phyloP scores from a whole-genome alignment of 2,329 filamentous ascomycete genomes.

The Curvularia sp. region DNA sequence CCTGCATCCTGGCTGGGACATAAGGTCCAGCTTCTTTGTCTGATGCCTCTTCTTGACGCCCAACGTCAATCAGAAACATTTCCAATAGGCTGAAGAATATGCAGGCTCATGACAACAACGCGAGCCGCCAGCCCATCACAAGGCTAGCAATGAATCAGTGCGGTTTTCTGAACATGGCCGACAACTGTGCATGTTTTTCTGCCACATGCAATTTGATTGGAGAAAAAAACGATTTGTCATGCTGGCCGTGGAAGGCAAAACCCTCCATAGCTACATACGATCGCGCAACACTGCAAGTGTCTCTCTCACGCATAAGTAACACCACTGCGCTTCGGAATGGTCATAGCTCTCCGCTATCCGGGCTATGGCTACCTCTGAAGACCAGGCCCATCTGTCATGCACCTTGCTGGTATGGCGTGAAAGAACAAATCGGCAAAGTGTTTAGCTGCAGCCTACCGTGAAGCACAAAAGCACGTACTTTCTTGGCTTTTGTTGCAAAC shows the following conservation, averaged over 20 bases:
- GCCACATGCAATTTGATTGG: not conserved
- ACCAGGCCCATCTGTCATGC: slow-evolving; percentile 22
- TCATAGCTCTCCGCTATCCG: slow-evolving; percentile 15
- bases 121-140: slow-evolving; percentile 3
- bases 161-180: not conserved
- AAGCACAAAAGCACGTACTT: slow-evolving; percentile 43
- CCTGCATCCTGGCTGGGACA: slow-evolving; percentile 33
- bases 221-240: slow-evolving; percentile 1
- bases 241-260: not conserved
- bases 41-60: slow-evolving; percentile 2
- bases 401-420: slow-evolving; percentile 26
- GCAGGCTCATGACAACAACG: slow-evolving; percentile 21
- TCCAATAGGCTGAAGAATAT: slow-evolving; percentile 19
- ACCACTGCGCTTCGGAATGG: slow-evolving; percentile 9
- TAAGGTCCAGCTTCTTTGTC: slow-evolving; percentile 26
- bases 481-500: slow-evolving; percentile 41
- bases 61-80: slow-evolving; percentile 25
- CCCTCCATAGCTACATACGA: not conserved
- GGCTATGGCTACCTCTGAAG: slow-evolving; percentile 14
- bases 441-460: slow-evolving; percentile 43
- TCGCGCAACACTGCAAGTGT: slow-evolving; percentile 9
- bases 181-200: not conserved
- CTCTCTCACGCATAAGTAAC: slow-evolving; percentile 18
- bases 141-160: not conserved
- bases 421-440: slow-evolving; percentile 37